phyloP scores from a whole-genome alignment of 352 stramenopile genomes.

The Plasmopara halstedii region DNA sequence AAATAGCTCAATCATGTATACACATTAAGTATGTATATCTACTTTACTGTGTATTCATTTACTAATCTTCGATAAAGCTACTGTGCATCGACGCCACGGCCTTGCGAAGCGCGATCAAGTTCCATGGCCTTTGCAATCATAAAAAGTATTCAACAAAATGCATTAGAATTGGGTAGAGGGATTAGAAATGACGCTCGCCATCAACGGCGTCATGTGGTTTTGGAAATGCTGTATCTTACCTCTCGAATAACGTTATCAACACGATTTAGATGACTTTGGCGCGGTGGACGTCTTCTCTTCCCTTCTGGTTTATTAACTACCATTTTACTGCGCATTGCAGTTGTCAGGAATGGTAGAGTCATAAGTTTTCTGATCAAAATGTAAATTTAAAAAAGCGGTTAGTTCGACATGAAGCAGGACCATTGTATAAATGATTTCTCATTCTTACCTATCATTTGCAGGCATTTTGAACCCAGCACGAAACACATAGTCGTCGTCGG shows the following conservation, averaged over 20 bases:
- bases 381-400: background rate
- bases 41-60: too few relatives aligned
- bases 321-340: conserved; percentile 55
- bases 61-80: too few relatives aligned
- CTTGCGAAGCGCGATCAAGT: conserved; percentile 49
- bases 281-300: conserved; percentile 42
- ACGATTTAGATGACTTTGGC: conserved; percentile 33
- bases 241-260: conserved; percentile 66
- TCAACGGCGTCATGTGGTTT: too few relatives aligned
- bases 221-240: conserved; percentile 26
- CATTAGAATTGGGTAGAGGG: too few relatives aligned
- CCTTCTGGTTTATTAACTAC: conserved; percentile 64
- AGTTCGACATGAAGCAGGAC: background rate
- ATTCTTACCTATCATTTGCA: conserved; percentile 51
- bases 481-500: conserved; percentile 73
- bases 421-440: background rate
- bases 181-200: too few relatives aligned
- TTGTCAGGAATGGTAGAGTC: conserved; percentile 65
- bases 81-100: conserved; percentile 24
- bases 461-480: conserved; percentile 81
- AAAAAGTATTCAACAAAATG: background rate
- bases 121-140: conserved; percentile 48
- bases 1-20: too few relatives aligned
- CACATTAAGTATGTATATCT: too few relatives aligned
- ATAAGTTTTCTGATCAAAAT: conserved; percentile 46